Percentiles rank a stretch among this genome's conserved stretches.
These are phyloP conservation scores for Pugionium cornutum DNA, from an alignment of 345 rosid genomes.

Conservation along the genomic window DNA sequence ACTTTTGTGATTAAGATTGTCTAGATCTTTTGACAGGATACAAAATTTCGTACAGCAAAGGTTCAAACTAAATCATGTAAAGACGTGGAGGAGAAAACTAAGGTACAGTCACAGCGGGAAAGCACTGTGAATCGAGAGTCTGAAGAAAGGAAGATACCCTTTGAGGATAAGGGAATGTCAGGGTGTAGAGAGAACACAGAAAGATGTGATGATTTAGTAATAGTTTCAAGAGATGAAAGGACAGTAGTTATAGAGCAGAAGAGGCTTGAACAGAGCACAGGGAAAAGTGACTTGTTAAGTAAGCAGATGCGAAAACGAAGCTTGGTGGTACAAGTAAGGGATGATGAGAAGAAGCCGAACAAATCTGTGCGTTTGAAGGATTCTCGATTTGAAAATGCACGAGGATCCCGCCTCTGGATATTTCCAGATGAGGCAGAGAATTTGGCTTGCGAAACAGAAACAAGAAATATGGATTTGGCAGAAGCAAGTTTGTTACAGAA, in stretches of 20 bases:
- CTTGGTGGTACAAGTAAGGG: constrained; percentile 27
- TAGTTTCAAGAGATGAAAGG: constrained; percentile 42
- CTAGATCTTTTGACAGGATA: constrained; percentile 31
- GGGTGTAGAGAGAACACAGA: not conserved
- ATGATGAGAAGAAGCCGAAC: constrained; percentile 33
- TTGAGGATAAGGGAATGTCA: constrained; percentile 16
- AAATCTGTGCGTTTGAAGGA: constrained; percentile 23
- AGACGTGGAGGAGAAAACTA: constrained; percentile 22
- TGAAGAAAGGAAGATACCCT: constrained; percentile 39
- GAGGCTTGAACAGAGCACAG: constrained; percentile 39
- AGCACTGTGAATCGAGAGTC: constrained; percentile 37
- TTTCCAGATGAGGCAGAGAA: constrained; percentile 57
- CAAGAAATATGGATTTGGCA: constrained; percentile 39
- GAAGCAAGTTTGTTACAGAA: constrained; percentile 27
- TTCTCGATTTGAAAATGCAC: constrained; percentile 32
- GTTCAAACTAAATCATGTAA: constrained; percentile 18
- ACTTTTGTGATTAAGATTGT: constrained; percentile 12
- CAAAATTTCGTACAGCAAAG: constrained; percentile 13
- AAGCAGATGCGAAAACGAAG: constrained; percentile 37
- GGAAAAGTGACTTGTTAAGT: constrained; percentile 37
- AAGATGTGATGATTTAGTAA: constrained; percentile 40
- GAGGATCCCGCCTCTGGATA: constrained; percentile 63
- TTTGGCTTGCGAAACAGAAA: constrained; percentile 48
- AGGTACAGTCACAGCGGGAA: constrained; percentile 2
- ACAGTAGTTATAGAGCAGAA: constrained; percentile 33